These are phyloP conservation scores for Suillus weaverae DNA, from an alignment of 768 basidiomycete genomes.

Conservation along the genomic window DNA sequence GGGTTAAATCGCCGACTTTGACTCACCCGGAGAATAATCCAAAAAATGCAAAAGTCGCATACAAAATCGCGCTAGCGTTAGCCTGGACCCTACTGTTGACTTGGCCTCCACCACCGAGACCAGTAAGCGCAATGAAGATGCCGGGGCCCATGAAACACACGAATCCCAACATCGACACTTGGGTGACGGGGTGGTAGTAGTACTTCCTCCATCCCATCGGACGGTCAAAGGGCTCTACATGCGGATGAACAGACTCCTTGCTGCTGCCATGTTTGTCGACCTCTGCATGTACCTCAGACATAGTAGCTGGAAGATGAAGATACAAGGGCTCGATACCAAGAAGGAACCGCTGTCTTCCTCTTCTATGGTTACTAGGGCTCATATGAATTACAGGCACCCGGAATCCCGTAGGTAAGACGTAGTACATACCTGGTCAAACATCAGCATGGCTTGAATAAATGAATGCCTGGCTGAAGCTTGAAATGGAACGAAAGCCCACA, in stretches of 20 bases:
- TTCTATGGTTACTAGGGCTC: neutral
- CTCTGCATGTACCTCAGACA: constrained; percentile 21
- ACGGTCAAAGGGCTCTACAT: constrained; percentile 38
- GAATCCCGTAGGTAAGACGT: neutral
- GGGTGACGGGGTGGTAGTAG: constrained; percentile 50
- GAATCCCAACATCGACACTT: constrained; percentile 61
- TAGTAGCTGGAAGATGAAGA: constrained; percentile 5
- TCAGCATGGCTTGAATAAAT: neutral
- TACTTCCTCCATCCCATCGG: constrained; percentile 53
- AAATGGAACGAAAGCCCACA: neutral
- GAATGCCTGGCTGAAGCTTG: neutral
- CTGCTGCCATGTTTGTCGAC: neutral
- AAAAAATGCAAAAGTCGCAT: constrained; percentile 58
- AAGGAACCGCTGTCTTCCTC: neutral
- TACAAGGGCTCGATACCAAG: neutral
- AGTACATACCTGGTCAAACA: neutral
- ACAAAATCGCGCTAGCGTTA: constrained; percentile 69
- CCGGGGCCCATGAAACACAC: constrained; percentile 63
- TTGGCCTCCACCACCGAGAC: constrained; percentile 80
- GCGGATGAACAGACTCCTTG: neutral
- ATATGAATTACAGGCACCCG: neutral
- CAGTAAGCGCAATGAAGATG: constrained; percentile 77
- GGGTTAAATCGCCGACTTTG: constrained; percentile 14
- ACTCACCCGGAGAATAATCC: constrained; percentile 71
- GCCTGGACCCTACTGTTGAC: constrained; percentile 63